A percentile compares a stretch with the other conserved stretches of the same genome.
Conservation (phyloP, 768 basidiomycete species). For the Lactarius hatsudake region DNA sequence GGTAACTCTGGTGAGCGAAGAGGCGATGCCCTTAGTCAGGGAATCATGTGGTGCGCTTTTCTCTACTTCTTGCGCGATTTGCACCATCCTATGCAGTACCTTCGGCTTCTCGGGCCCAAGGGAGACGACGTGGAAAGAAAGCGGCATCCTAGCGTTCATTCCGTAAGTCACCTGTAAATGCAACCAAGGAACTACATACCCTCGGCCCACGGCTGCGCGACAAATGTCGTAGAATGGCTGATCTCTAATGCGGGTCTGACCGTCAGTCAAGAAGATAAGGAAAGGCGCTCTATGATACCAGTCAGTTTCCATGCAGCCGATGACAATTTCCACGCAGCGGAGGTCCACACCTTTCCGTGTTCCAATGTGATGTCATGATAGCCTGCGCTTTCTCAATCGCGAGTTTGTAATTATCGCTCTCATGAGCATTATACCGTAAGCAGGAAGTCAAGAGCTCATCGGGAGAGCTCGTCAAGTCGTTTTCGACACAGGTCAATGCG, state of each 20-base stretch:
- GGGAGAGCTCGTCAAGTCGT: constrained; percentile 47
- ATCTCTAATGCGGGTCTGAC: constrained; percentile 44
- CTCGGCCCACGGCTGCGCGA: constrained; percentile 41
- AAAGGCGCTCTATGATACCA: constrained; percentile 43
- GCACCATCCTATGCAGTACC: constrained; percentile 46
- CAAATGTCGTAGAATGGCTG: constrained; percentile 41
- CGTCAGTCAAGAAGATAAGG: constrained; percentile 56
- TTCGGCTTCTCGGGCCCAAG: constrained; percentile 42
- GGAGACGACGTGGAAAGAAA: constrained; percentile 55
- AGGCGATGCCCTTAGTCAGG: constrained; percentile 34
- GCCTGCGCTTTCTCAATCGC: constrained; percentile 40
- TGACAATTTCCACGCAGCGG: not conserved
- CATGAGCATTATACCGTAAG: constrained; percentile 34
- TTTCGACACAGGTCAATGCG: constrained; percentile 33
- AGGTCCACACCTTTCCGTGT: constrained; percentile 42
- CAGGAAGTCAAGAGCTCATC: constrained; percentile 42
- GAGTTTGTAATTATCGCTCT: constrained; percentile 44
- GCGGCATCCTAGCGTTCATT: constrained; percentile 41
- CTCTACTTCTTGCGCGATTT: constrained; percentile 48
- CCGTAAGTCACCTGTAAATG: not conserved
- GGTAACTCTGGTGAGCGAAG: constrained; percentile 48
- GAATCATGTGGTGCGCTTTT: constrained; percentile 42
- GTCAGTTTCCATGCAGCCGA: constrained; percentile 12
- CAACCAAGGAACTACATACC: constrained; percentile 34
- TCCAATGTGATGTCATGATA: constrained; percentile 49